phyloP scores from a whole-genome alignment of 495 filamentous ascomycete genomes.

The Penicillium chermesinum region DNA sequence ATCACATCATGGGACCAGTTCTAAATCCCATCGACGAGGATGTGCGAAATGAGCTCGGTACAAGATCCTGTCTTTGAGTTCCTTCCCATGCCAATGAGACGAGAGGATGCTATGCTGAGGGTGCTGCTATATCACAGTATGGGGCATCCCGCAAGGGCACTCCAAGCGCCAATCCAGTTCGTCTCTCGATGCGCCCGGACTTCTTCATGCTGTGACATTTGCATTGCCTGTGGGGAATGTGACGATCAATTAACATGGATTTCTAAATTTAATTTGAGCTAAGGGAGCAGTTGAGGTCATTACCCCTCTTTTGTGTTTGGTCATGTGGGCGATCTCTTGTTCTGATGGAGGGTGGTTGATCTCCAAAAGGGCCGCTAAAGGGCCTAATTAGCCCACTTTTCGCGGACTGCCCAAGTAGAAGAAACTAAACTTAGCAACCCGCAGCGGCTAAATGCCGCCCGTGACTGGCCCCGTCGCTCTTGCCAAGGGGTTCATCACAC shows the following conservation, averaged over 20 bases:
- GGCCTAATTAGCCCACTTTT: constrained; percentile 11
- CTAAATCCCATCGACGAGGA: background rate
- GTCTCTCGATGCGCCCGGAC: background rate
- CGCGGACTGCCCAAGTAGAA: no score
- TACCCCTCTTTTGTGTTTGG: background rate
- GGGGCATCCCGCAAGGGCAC: background rate
- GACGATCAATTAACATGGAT: constrained; percentile 9
- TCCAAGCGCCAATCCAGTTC: background rate
- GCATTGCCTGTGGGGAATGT: background rate
- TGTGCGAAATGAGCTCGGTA: background rate
- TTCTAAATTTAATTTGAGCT: constrained; percentile 17
- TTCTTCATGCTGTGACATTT: background rate
- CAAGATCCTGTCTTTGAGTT: background rate
- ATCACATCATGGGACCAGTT: background rate
- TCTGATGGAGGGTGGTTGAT: no score
- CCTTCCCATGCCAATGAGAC: background rate
- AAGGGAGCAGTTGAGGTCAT: constrained; percentile 1
- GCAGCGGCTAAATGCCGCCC: constrained; percentile 26
- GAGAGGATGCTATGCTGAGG: background rate
- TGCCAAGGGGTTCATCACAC: constrained; percentile 22
- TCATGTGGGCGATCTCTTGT: constrained; percentile 1
- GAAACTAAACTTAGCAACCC: constrained; percentile 29
- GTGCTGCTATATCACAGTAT: background rate
- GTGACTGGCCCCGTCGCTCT: constrained; percentile 16
- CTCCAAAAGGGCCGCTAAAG: no score